These are phyloP conservation scores for Mycena rebaudengoi DNA, from an alignment of 768 basidiomycete genomes.

Conservation along the genomic window DNA sequence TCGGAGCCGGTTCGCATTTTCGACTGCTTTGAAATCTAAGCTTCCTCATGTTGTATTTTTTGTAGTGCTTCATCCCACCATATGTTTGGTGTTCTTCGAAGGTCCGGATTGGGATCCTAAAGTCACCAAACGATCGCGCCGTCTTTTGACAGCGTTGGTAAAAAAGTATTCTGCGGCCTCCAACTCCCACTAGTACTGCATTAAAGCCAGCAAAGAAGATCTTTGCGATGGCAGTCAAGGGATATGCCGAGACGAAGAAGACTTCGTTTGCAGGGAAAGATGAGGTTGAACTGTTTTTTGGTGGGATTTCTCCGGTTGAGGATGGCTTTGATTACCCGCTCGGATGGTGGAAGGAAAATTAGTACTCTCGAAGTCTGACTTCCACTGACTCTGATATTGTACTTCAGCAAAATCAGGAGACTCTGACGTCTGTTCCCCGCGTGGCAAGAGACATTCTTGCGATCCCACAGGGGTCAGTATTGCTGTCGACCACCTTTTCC, in stretches of 20 bases:
- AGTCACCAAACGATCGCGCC: too few species aligned
- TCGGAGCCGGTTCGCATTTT: too few species aligned
- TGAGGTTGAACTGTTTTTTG: not conserved
- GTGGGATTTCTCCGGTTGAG: not conserved
- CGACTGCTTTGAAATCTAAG: too few species aligned
- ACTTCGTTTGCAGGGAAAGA: not conserved
- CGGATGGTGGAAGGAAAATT: constrained; percentile 6
- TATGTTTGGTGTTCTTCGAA: too few species aligned
- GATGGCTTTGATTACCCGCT: constrained; percentile 6
- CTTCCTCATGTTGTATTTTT: too few species aligned
- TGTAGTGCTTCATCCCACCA: too few species aligned
- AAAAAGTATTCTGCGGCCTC: not conserved
- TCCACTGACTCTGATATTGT: not conserved
- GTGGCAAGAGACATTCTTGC: constrained; percentile 31
- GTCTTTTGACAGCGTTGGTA: too few species aligned
- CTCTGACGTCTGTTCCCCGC: constrained; percentile 3
- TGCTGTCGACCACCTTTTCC: constrained; percentile 26
- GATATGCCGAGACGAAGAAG: not conserved
- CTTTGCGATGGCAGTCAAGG: constrained; percentile 1
- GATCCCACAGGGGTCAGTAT: constrained; percentile 31
- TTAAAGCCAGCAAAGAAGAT: not conserved
- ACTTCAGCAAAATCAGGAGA: not conserved
- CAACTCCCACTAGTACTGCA: not conserved
- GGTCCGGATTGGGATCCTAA: too few species aligned
- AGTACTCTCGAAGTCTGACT: not conserved